Evolutionary conservation across 1,284 basidiomycete genomes (phyloP), one percentile per base, ranked within the genome.

Genomic region (Ceratobasidium sp.): DNA sequence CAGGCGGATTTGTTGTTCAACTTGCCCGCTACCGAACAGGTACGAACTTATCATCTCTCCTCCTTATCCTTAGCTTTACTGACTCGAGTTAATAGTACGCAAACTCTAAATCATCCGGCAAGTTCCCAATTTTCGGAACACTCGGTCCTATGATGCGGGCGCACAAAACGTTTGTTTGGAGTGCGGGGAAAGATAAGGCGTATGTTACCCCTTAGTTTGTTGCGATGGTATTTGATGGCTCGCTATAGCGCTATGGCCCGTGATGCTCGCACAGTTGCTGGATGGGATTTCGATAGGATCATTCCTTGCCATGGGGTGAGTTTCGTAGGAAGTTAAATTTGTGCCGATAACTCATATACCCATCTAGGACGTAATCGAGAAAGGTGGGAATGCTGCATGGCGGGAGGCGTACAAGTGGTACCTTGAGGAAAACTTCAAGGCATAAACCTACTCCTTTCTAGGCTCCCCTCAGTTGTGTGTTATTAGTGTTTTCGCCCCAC

Each of bases 261-360:
- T 40, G 91, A 95, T 82, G 92, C 90, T 2, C 90, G 88, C 81
- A 91, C 88, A 0, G 94, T 97, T 1, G 89, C 91, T 0, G 88
- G 86, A 1, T 97, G 96, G 96, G 92, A 97, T 82, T 97, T 96
- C 84, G 90, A 94, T 42, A 88, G 94, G 61, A 94, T 99, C 83
- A 96, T 98, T 78, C 95, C 95, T 64, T 97, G 96, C 83, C 97
- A 98, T 84, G 97, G 94, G n/a, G 93, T 94, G 83, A 82, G 90
- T 84, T 73, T 49, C n/a, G n/a, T 15, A 42, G 42, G n/a, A 18
- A n/a, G 42, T 60, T 33, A 67, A 10, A 33, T 53, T 61, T 63
- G n/a, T 42, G 84, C 49, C 33, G 26, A 15, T 60, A 3, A 26
- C 58, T 51, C n/a, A 23, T 87, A 89, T 69, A 2, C 33, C 33